Evolutionary conservation across 2,329 filamentous ascomycete species (phyloP).

Genomic region (Stachybotrys echinatus): DNA sequence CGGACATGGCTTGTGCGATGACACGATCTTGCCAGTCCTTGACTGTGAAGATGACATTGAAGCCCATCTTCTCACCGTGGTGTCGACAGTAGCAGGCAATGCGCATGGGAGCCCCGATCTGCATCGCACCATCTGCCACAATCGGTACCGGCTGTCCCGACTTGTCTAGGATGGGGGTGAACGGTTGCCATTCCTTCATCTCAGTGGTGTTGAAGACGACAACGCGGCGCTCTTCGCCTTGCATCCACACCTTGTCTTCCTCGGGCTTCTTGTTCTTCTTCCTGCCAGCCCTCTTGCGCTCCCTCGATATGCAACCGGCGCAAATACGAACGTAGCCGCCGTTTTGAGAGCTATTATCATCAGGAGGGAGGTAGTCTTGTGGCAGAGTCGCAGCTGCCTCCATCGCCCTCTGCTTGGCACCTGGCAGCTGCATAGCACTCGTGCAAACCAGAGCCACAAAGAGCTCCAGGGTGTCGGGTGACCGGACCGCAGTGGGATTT

Average conservation of each 20-base stretch:
- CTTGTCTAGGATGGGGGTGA: slow-evolving; percentile 34
- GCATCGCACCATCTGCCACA: slow-evolving; percentile 56
- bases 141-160: slow-evolving; percentile 38
- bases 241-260: slow-evolving; percentile 82
- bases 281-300: slow-evolving; percentile 82
- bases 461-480: slow-evolving; percentile 72
- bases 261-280: slow-evolving; percentile 94
- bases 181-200: slow-evolving; percentile 74
- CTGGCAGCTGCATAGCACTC: slow-evolving; percentile 77
- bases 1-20: slow-evolving; percentile 78
- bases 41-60: slow-evolving; percentile 89
- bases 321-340: slow-evolving; percentile 95
- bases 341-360: slow-evolving; percentile 70
- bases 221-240: slow-evolving; percentile 73
- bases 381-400: slow-evolving; percentile 40
- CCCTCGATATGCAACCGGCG: slow-evolving; percentile 81
- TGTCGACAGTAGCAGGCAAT: slow-evolving; percentile 97
- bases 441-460: slow-evolving; percentile 83
- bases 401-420: slow-evolving; percentile 64
- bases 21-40: slow-evolving; percentile 74
- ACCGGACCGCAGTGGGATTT: slow-evolving; percentile 60
- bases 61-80: slow-evolving; percentile 88
- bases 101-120: slow-evolving; percentile 84
- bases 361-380: slow-evolving; percentile 37
- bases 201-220: slow-evolving; percentile 91